These are phyloP conservation scores for Metschnikowia rubicola DNA, from an alignment of 805 yeast genomes.

Conservation along the genomic window DNA sequence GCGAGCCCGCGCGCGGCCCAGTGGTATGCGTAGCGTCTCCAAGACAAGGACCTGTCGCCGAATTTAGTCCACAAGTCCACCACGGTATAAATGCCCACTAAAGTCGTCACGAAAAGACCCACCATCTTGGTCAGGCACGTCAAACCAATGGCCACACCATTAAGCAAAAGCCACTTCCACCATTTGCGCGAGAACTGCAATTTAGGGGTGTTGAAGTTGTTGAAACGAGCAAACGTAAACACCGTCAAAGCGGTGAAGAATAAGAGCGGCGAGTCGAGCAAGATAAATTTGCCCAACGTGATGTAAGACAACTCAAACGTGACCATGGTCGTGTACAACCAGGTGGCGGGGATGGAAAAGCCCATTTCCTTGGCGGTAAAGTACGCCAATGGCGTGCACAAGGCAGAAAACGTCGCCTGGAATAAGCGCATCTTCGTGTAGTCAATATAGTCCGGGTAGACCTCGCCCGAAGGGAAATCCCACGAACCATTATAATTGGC, in stretches of 20 bases:
- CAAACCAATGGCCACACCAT: slow-evolving; percentile 87
- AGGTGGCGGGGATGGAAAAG: slow-evolving; percentile 63
- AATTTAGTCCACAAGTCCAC: slow-evolving; percentile 83
- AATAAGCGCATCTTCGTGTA: slow-evolving; percentile 84
- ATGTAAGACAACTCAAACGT: slow-evolving; percentile 78
- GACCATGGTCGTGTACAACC: slow-evolving; percentile 79
- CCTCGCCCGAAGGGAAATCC: slow-evolving; percentile 79
- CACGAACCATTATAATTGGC: slow-evolving; percentile 88
- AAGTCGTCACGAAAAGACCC: slow-evolving; percentile 82
- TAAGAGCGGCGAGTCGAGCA: slow-evolving; percentile 86
- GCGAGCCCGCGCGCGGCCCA: slow-evolving; percentile 66
- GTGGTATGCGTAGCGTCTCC: slow-evolving; percentile 51
- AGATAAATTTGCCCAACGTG: slow-evolving; percentile 82
- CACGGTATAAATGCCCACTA: slow-evolving; percentile 87
- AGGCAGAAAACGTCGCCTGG: slow-evolving; percentile 79
- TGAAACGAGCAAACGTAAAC: slow-evolving; percentile 67
- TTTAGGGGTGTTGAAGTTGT: slow-evolving; percentile 48
- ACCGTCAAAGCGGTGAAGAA: slow-evolving; percentile 86
- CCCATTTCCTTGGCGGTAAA: slow-evolving; percentile 76
- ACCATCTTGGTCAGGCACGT: slow-evolving; percentile 95
- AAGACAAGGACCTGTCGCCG: slow-evolving; percentile 59
- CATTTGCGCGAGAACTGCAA: slow-evolving; percentile 65
- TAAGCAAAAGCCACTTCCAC: slow-evolving; percentile 89
- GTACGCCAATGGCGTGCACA: slow-evolving; percentile 85
- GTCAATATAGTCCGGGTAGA: slow-evolving; percentile 73